phyloP scores from a whole-genome alignment of 2,329 filamentous ascomycete species.

The Alternaria gansuensis region DNA sequence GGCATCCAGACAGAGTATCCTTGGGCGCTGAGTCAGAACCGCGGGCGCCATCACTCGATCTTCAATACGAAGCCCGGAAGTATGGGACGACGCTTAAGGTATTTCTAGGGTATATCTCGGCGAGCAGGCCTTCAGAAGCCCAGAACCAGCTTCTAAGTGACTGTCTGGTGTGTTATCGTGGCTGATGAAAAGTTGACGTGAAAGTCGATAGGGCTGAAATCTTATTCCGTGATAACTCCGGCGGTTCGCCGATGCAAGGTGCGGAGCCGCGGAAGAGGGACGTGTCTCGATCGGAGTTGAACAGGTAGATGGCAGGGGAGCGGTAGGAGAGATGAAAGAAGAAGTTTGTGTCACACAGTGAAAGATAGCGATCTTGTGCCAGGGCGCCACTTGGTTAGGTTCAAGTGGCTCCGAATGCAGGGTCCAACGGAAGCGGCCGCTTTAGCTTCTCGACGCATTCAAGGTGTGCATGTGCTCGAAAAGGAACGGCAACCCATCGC shows the following conservation, averaged over 20 bases:
- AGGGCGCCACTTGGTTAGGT: constrained; percentile 15
- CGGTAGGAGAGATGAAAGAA: neutral
- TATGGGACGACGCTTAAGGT: neutral
- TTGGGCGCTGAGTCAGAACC: constrained; percentile 39
- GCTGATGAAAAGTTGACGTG: constrained; percentile 21
- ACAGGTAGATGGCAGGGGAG: neutral
- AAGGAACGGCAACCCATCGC: constrained; percentile 11
- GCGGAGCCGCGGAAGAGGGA: constrained; percentile 4
- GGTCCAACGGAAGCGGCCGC: constrained; percentile 20
- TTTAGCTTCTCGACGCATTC: constrained; percentile 8
- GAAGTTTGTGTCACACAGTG: constrained; percentile 14
- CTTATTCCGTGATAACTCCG: constrained; percentile 27
- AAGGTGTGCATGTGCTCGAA: constrained; percentile 13
- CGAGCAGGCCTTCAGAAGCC: neutral
- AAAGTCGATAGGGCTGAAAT: constrained; percentile 23
- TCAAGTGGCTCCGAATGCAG: constrained; percentile 24
- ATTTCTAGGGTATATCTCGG: neutral
- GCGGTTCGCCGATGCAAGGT: constrained; percentile 14
- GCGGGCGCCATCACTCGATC: constrained; percentile 41
- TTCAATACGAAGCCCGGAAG: neutral
- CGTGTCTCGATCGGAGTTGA: neutral
- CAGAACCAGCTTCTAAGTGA: neutral
- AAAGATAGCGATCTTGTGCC: constrained; percentile 21
- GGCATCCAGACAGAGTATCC: constrained; percentile 89
- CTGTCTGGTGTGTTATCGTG: constrained; percentile 7